Conservation (phyloP, 2,329 filamentous ascomycete species). For the Aspergillus pseudonomiae region DNA sequence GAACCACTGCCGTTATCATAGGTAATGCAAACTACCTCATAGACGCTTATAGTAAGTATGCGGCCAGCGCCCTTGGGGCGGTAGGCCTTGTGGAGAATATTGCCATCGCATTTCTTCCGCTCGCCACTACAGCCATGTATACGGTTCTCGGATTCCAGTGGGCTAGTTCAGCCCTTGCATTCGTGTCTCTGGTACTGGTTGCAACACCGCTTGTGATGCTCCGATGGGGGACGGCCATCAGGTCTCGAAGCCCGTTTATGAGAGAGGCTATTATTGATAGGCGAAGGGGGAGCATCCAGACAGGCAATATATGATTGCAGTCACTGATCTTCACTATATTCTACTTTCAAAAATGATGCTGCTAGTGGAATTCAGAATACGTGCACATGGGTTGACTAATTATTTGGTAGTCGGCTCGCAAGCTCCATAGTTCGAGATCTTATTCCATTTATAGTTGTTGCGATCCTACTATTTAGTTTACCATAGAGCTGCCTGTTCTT, state of each 20-base stretch:
- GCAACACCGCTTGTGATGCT: neutral
- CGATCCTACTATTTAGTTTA: too few species aligned
- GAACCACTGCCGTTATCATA: slow-evolving; percentile 46
- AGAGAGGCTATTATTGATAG: neutral
- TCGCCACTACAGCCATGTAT: slow-evolving; percentile 44
- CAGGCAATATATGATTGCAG: too few species aligned
- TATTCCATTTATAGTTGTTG: too few species aligned
- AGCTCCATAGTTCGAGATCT: too few species aligned
- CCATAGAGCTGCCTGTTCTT: too few species aligned
- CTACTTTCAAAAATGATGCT: too few species aligned
- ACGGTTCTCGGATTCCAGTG: slow-evolving; percentile 41
- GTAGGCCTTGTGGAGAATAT: slow-evolving; percentile 49
- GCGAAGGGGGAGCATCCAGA: neutral
- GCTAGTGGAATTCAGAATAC: too few species aligned
- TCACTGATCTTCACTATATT: too few species aligned
- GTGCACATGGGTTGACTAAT: too few species aligned
- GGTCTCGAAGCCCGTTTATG: neutral
- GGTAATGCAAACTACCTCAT: slow-evolving; percentile 52
- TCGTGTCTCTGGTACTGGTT: slow-evolving; percentile 25
- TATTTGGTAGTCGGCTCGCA: too few species aligned
- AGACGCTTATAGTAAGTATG: slow-evolving; percentile 53
- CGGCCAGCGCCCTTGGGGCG: slow-evolving; percentile 50
- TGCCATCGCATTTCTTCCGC: slow-evolving; percentile 47
- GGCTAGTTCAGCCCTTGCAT: slow-evolving; percentile 45
- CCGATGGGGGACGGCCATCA: neutral